A percentile compares a stretch with the other conserved stretches of the same genome.
Evolutionary conservation across 768 basidiomycete genomes (phyloP).

Genomic region (Lactarius pseudohatsudake): DNA sequence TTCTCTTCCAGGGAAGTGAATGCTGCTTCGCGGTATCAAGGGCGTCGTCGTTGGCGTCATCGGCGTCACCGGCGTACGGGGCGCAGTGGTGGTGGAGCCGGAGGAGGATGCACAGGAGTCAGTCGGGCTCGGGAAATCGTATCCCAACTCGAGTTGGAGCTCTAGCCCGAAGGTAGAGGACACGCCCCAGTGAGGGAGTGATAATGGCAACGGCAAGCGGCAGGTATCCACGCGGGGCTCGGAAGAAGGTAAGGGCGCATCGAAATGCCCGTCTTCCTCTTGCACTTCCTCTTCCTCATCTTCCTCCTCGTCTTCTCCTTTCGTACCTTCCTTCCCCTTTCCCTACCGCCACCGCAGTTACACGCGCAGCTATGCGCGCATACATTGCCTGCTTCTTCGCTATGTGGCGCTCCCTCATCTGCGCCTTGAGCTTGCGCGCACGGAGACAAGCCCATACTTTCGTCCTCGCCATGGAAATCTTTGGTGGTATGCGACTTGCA

Average conservation of each 20-base stretch:
- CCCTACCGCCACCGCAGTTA: neutral
- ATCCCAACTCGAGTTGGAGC: neutral
- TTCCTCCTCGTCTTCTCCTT: constrained; percentile 5
- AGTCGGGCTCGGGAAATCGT: constrained; percentile 11
- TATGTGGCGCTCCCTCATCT: constrained; percentile 8
- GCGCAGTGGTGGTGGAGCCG: constrained; percentile 3
- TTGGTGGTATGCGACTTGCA: neutral
- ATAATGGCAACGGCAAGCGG: neutral
- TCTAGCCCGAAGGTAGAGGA: neutral
- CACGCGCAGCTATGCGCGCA: neutral
- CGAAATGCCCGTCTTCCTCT: constrained; percentile 1
- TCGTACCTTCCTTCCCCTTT: neutral
- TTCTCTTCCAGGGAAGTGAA: neutral
- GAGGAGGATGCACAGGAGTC: constrained; percentile 7
- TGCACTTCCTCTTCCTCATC: neutral
- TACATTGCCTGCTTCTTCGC: constrained; percentile 11
- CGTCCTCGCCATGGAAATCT: constrained; percentile 4
- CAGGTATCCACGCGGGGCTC: neutral
- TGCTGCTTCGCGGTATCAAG: neutral
- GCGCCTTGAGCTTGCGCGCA: constrained; percentile 13
- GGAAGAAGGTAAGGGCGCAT: constrained; percentile 6
- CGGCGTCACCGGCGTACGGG: neutral
- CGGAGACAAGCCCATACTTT: constrained; percentile 11
- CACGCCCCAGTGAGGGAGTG: neutral
- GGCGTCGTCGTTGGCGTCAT: constrained; percentile 1